A percentile compares a stretch with the other conserved stretches of the same genome.
These are phyloP conservation scores for Globisporangium solare DNA, from an alignment of 352 stramenopile species.

Conservation along the genomic window DNA sequence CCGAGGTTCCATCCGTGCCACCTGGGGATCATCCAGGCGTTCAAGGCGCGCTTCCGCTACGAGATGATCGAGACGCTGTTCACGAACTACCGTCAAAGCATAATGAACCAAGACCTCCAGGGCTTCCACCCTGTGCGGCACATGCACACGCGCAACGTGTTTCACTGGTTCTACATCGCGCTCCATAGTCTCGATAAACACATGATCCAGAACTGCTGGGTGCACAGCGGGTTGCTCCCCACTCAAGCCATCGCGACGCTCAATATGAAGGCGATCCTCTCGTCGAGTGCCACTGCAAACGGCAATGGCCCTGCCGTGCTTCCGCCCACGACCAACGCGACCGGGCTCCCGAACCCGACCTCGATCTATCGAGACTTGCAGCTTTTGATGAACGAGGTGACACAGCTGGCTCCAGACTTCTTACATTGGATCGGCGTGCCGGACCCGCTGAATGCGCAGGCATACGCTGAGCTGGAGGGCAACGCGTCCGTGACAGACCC, in stretches of 20 bases:
- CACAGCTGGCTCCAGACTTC: slow-evolving; percentile 60
- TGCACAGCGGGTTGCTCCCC: slow-evolving; percentile 65
- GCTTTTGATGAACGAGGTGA: slow-evolving; percentile 49
- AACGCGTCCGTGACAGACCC: slow-evolving; percentile 74
- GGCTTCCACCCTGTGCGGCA: slow-evolving; percentile 44
- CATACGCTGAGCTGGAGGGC: slow-evolving; percentile 68
- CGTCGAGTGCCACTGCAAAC: slow-evolving; percentile 11
- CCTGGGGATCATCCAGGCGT: slow-evolving; percentile 68
- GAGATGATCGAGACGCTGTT: slow-evolving; percentile 80
- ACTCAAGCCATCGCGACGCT: slow-evolving; percentile 58
- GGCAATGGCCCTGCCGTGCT: not conserved
- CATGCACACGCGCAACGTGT: slow-evolving; percentile 77
- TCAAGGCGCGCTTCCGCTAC: slow-evolving; percentile 75
- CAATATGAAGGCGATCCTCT: slow-evolving; percentile 57
- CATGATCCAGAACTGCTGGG: slow-evolving; percentile 70
- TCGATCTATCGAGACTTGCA: slow-evolving; percentile 62
- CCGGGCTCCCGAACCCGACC: slow-evolving; percentile 26
- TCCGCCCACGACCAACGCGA: slow-evolving; percentile 12
- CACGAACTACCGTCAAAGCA: slow-evolving; percentile 44
- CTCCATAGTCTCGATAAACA: slow-evolving; percentile 66
- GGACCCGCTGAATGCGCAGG: slow-evolving; percentile 49
- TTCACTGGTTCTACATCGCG: slow-evolving; percentile 79
- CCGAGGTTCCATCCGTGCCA: slow-evolving; percentile 72
- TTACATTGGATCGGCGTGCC: slow-evolving; percentile 64
- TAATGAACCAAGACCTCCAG: slow-evolving; percentile 42